Percentiles rank a stretch among this genome's conserved stretches.
These are phyloP conservation scores for Plasmodium ovale DNA, from an alignment of 169 alveolate species.

Conservation along the genomic window DNA sequence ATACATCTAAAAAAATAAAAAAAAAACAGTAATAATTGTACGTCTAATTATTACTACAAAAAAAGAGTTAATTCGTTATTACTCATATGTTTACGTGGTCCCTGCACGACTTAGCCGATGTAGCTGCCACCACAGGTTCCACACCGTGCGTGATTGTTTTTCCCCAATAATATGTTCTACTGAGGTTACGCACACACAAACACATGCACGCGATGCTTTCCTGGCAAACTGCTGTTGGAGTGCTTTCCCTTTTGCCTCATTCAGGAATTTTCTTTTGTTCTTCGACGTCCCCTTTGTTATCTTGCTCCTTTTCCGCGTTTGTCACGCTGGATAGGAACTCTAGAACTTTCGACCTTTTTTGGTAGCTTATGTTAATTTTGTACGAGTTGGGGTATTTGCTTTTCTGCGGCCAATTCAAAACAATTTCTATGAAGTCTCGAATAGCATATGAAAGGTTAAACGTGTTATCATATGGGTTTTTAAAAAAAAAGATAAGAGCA, in stretches of 20 bases:
- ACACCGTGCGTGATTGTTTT: too few species aligned
- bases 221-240: too few species aligned
- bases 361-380: constrained; percentile 66
- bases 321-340: constrained; percentile 29
- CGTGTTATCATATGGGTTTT: constrained; percentile 58
- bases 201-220: too few species aligned
- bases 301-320: constrained; percentile 4
- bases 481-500: constrained; percentile 55
- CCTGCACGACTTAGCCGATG: too few species aligned
- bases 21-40: background rate
- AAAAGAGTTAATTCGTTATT: background rate
- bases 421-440: constrained; percentile 63
- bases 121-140: too few species aligned
- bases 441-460: constrained; percentile 61
- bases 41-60: background rate
- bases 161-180: too few species aligned
- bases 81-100: too few species aligned
- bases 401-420: constrained; percentile 67
- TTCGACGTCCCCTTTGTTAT: background rate
- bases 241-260: too few species aligned
- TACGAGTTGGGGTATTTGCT: constrained; percentile 30
- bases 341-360: constrained; percentile 51
- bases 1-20: background rate
- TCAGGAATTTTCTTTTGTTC: too few species aligned
- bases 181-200: too few species aligned